Percentiles rank a stretch among this genome's conserved stretches.
Conservation (phyloP, 345 rosid species). For the Gossypium australe region DNA sequence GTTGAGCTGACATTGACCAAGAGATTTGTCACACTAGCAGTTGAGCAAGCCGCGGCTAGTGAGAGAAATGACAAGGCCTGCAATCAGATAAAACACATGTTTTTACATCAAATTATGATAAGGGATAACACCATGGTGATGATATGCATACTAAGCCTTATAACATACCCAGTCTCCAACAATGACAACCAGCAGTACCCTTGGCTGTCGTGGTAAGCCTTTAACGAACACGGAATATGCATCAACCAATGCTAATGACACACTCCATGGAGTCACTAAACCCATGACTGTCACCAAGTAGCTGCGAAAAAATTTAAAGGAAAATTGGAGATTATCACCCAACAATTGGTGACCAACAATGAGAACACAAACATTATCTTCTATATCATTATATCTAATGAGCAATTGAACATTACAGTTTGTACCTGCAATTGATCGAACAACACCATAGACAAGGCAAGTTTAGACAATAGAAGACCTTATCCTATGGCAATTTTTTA, state of each 20-base stretch:
- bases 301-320: slow-evolving; percentile 26
- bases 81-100: neutral
- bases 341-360: neutral
- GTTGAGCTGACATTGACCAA: slow-evolving; percentile 25
- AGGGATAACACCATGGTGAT: neutral
- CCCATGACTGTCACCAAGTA: slow-evolving; percentile 69
- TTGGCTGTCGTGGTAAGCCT: slow-evolving; percentile 37
- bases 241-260: slow-evolving; percentile 45
- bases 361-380: neutral
- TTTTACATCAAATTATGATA: neutral
- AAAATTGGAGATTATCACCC: neutral
- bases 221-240: slow-evolving; percentile 45
- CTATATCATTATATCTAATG: neutral
- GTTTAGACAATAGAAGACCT: neutral
- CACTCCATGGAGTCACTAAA: slow-evolving; percentile 62
- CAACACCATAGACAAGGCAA: neutral
- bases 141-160: neutral
- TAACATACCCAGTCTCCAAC: slow-evolving; percentile 54
- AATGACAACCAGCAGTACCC: slow-evolving; percentile 34
- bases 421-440: neutral
- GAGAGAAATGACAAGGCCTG: slow-evolving; percentile 55
- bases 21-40: slow-evolving; percentile 43
- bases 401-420: neutral
- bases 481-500: neutral
- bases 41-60: slow-evolving; percentile 54